Evolutionary conservation across 345 rosid genomes (phyloP).

Genomic region (Euphorbia tirucalli): DNA sequence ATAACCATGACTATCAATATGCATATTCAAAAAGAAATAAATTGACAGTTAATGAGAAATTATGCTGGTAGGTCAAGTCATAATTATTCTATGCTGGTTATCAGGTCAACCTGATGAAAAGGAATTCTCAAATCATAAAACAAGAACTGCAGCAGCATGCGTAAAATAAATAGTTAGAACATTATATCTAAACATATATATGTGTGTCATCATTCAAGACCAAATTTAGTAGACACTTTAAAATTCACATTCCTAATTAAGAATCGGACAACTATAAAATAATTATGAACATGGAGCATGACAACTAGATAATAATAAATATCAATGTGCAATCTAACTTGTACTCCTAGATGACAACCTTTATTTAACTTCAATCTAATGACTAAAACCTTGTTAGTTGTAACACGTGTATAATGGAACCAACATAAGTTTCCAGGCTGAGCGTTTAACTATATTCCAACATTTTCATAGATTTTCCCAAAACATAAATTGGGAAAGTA

Average conservation of each 20-base stretch:
- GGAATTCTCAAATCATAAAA: background rate
- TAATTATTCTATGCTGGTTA: background rate
- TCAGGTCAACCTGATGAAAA: background rate
- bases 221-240: background rate
- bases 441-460: too few relatives aligned
- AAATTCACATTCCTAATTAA: background rate
- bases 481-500: background rate
- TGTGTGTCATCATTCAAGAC: background rate
- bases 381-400: background rate
- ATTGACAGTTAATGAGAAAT: background rate
- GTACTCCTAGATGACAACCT: background rate
- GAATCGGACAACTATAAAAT: background rate
- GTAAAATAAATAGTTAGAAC: background rate
- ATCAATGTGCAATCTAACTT: background rate
- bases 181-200: too few relatives aligned
- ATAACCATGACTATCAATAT: background rate
- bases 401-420: background rate
- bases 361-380: background rate
- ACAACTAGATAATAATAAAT: background rate
- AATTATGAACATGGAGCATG: too few relatives aligned
- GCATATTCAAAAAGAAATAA: slow-evolving; percentile 2
- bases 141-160: background rate
- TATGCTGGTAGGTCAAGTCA: slow-evolving; percentile 6
- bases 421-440: background rate
- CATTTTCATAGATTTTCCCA: background rate